Evolutionary conservation across 306 rosid species (phyloP), one percentile per base, ranked within the genome.

Genomic region (Malus fusca): DNA sequence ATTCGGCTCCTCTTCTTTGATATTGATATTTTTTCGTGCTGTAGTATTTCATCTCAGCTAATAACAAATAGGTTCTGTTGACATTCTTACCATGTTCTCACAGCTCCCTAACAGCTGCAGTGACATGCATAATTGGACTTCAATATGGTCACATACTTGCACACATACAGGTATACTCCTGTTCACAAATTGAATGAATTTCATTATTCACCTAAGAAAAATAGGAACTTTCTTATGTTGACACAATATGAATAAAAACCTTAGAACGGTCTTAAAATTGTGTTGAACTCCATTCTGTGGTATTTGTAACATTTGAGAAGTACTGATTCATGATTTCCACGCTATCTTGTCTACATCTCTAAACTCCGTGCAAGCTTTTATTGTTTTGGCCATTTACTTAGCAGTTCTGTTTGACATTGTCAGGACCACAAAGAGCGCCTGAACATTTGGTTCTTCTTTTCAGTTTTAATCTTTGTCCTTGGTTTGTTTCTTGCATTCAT

Each of bases 111-210:
- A 87, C 96, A 53, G 94, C 98, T 30, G 88, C 97, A 52, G 96
- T 88, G 72, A 85, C 98, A 19, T 91, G 97, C 89, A 90, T 94
- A 77, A 81, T 94, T 84, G 98, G 98, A 78, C 97, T 94, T 76
- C 98, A 94, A 75, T 94, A 87, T 69, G 98, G 98, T 75, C 98
- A 94, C 30, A 72, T 91, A 84, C 96, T 94, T 77, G 89, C 90
- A 69, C 88, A 81, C 80, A 13, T 87, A 71, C 84, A 90, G 98
- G 98, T 94, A 81, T 82, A 74, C 18, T 35, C n/a, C 42, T 8
- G 22, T 77, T 55, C 69, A 31, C 15, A 11, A 65, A 19, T 76
- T 37, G 40, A 15, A 33, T 11, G 48, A 21, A 66, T 40, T 15
- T 66, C 66, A 58, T 48, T 71, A 23, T 44, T 73, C 17, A 61